A percentile compares a stretch with the other conserved stretches of the same genome.
These are phyloP conservation scores for Juglanconis juglandina DNA, from an alignment of 2,329 filamentous ascomycete species.

Conservation along the genomic window DNA sequence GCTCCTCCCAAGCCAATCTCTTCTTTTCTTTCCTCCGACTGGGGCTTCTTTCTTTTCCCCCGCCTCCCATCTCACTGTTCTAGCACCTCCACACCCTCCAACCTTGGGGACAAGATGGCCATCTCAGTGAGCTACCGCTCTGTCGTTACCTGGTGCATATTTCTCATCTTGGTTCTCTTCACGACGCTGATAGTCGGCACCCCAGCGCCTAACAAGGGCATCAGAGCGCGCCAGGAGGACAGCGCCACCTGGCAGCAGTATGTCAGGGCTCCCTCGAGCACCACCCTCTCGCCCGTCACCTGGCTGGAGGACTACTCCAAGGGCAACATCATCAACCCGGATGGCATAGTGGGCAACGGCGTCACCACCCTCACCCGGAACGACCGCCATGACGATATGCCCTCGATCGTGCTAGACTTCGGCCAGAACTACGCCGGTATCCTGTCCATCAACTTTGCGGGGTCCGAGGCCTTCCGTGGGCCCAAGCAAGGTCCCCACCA, in stretches of 20 bases:
- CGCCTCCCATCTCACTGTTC: too few species aligned
- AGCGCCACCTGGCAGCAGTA: constrained; percentile 17
- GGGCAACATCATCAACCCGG: constrained; percentile 37
- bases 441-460: constrained; percentile 40
- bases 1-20: too few species aligned
- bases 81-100: not conserved
- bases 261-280: constrained; percentile 13
- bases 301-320: constrained; percentile 24
- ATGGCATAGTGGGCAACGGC: constrained; percentile 28
- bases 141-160: not conserved
- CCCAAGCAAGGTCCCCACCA: not conserved
- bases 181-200: not conserved
- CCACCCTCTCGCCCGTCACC: constrained; percentile 5
- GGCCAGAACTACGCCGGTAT: constrained; percentile 45
- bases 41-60: not conserved
- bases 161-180: not conserved
- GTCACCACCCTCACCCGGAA: constrained; percentile 32
- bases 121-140: too few species aligned
- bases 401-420: constrained; percentile 46
- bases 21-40: not conserved
- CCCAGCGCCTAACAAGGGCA: not conserved
- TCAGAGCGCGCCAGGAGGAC: not conserved
- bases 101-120: not conserved
- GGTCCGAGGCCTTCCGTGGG: constrained; percentile 25
- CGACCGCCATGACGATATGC: constrained; percentile 21